Evolutionary conservation across 2,329 filamentous ascomycete species (phyloP).

Genomic region (Pseudogymnoascus sp.): DNA sequence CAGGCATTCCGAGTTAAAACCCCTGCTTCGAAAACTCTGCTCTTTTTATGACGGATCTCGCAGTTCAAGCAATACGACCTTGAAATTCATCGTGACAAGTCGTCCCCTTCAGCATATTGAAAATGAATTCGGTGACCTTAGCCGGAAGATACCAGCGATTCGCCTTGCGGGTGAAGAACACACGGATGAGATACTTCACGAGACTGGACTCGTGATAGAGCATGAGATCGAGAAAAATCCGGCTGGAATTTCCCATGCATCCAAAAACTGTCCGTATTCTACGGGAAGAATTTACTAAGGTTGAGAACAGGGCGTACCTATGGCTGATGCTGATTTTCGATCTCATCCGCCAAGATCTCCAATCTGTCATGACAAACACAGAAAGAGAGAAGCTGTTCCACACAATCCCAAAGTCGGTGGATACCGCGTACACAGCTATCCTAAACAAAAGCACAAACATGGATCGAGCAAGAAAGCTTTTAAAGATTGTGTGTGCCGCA

Average conservation of each 20-base stretch:
- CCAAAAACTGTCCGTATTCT: background rate
- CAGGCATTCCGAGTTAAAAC: conserved; percentile 22
- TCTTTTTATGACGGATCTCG: conserved; percentile 7
- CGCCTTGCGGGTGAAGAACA: conserved; percentile 31
- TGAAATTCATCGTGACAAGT: conserved; percentile 31
- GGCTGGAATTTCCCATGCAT: background rate
- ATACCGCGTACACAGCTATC: conserved; percentile 31
- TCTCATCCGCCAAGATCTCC: conserved; percentile 15
- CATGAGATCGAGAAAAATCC: conserved; percentile 22
- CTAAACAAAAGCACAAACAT: conserved; percentile 24
- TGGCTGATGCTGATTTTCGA: conserved; percentile 15
- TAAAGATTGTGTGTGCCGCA: conserved; percentile 31
- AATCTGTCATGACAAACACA: conserved; percentile 18
- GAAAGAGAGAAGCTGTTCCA: conserved; percentile 17
- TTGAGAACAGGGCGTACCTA: conserved; percentile 19
- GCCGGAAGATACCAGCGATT: conserved; percentile 23
- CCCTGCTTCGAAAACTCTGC: conserved; percentile 15
- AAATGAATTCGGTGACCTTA: conserved; percentile 19
- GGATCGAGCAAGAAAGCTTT: conserved; percentile 23
- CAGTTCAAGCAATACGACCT: background rate
- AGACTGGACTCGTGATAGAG: conserved; percentile 30
- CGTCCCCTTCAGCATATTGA: conserved; percentile 29
- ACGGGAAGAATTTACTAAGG: background rate
- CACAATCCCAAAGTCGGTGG: conserved; percentile 20
- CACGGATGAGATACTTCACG: conserved; percentile 28